Percentiles rank a stretch among this genome's conserved stretches.
phyloP scores from a whole-genome alignment of 768 basidiomycete species.

The Tephrocybe sp. region DNA sequence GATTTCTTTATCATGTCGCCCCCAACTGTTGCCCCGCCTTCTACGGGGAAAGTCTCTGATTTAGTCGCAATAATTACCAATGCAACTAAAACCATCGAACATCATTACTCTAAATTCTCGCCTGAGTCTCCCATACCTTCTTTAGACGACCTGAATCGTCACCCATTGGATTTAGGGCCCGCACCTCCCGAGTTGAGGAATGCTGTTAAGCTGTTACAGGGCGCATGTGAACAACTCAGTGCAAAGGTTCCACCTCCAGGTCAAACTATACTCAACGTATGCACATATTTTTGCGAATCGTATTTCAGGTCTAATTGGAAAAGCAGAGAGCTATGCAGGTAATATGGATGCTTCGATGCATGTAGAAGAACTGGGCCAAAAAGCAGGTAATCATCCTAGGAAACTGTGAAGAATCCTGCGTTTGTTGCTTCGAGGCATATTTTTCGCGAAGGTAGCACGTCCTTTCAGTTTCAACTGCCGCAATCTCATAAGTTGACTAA shows the following conservation, averaged over 20 bases:
- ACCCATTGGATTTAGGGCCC: constrained; percentile 31
- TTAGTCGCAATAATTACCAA: constrained; percentile 20
- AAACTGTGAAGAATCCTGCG: constrained; percentile 39
- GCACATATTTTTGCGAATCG: no score
- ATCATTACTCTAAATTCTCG: constrained; percentile 7
- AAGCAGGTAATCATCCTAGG: constrained; percentile 26
- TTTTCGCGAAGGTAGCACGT: constrained; percentile 27
- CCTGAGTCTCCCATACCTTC: constrained; percentile 26
- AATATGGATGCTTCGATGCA: constrained; percentile 17
- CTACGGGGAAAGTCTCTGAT: constrained; percentile 6
- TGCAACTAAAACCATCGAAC: constrained; percentile 18
- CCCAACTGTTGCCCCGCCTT: not conserved
- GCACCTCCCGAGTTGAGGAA: constrained; percentile 22
- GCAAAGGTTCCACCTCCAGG: constrained; percentile 27
- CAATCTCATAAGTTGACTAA: no score
- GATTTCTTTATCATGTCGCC: no score
- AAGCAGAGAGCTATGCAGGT: no score
- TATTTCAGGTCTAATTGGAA: no score
- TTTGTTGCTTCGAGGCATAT: constrained; percentile 36
- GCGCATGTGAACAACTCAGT: constrained; percentile 31
- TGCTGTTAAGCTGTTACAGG: constrained; percentile 30
- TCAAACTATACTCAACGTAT: constrained; percentile 5
- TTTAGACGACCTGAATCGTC: constrained; percentile 29
- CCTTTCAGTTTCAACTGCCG: not conserved
- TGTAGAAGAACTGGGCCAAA: constrained; percentile 26